Evolutionary conservation across 2,329 filamentous ascomycete genomes (phyloP).

Genomic region (Colletotrichum plurivorum): DNA sequence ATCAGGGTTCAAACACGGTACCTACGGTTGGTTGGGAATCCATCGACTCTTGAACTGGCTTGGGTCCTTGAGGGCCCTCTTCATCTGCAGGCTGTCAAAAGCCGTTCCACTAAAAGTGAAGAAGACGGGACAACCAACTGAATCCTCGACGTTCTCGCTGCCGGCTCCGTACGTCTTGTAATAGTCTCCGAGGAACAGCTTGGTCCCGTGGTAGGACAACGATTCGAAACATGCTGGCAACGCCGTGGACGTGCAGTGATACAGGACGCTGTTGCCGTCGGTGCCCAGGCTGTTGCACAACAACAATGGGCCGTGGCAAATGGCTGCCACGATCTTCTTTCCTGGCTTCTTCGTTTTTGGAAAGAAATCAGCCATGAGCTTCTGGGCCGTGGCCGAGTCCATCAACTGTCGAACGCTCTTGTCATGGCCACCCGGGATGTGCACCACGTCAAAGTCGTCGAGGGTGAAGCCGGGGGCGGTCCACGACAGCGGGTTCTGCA

Average conservation of each 20-base stretch:
- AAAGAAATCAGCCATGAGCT: conserved; percentile 61
- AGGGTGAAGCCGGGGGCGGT: conserved; percentile 58
- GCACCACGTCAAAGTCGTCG: conserved; percentile 61
- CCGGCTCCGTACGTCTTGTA: conserved; percentile 70
- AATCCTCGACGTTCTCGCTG: conserved; percentile 62
- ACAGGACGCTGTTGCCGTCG: conserved; percentile 61
- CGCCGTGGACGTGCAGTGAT: conserved; percentile 63
- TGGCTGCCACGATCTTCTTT: conserved; percentile 60
- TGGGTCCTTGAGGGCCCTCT: conserved; percentile 57
- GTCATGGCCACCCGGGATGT: conserved; percentile 68
- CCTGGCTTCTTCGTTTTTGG: conserved; percentile 60
- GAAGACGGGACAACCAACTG: conserved; percentile 50
- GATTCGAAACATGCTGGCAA: conserved; percentile 65
- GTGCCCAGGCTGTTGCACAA: conserved; percentile 58
- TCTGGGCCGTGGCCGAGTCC: conserved; percentile 61
- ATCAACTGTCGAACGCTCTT: conserved; percentile 66
- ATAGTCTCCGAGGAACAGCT: conserved; percentile 65
- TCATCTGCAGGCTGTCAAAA: conserved; percentile 51
- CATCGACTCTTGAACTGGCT: conserved; percentile 62
- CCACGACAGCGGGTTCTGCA: conserved; percentile 61
- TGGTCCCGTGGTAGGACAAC: conserved; percentile 63
- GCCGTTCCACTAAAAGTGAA: neutral
- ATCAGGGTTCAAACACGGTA: no score
- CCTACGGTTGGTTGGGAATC: conserved; percentile 31
- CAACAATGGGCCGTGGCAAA: conserved; percentile 68